Evolutionary conservation across 257 asterid species (phyloP).

Genomic region (Ocimum tenuiflorum): DNA sequence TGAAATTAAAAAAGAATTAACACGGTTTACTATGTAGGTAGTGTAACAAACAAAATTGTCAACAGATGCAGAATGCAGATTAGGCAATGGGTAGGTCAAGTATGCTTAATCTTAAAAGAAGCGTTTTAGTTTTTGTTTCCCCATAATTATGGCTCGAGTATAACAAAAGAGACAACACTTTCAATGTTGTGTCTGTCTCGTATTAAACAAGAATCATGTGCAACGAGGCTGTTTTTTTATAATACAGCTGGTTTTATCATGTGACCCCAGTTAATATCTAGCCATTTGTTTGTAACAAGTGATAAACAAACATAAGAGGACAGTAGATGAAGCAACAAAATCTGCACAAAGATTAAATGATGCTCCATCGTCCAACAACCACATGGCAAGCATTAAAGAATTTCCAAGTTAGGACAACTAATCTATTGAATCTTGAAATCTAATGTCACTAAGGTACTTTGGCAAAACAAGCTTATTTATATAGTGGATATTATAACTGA

Average conservation of each 20-base stretch:
- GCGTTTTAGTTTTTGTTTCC: constrained; percentile 19
- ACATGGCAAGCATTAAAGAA: constrained; percentile 25
- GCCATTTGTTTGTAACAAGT: constrained; percentile 9
- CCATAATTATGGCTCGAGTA: constrained; percentile 16
- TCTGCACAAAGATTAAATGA: constrained; percentile 13
- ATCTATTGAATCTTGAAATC: background rate
- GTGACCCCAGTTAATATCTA: constrained; percentile 15
- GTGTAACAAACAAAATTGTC: background rate
- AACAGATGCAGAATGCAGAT: background rate
- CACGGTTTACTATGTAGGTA: background rate
- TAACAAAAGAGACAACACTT: background rate
- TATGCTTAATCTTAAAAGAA: constrained; percentile 8
- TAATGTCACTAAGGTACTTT: too few species aligned
- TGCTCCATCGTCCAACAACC: constrained; percentile 14
- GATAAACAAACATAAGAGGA: constrained; percentile 5
- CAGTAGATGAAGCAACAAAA: constrained; percentile 11
- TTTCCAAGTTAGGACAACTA: background rate
- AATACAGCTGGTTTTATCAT: background rate
- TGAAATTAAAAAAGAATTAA: too few species aligned
- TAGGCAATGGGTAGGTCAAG: background rate
- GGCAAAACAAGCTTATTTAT: too few species aligned
- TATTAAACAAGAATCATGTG: constrained; percentile 20
- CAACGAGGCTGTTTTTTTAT: background rate
- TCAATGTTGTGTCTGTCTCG: background rate
- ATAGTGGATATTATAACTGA: too few species aligned